These are phyloP conservation scores for Venustampulla echinocandica DNA, from an alignment of 495 filamentous ascomycete species.

Conservation along the genomic window DNA sequence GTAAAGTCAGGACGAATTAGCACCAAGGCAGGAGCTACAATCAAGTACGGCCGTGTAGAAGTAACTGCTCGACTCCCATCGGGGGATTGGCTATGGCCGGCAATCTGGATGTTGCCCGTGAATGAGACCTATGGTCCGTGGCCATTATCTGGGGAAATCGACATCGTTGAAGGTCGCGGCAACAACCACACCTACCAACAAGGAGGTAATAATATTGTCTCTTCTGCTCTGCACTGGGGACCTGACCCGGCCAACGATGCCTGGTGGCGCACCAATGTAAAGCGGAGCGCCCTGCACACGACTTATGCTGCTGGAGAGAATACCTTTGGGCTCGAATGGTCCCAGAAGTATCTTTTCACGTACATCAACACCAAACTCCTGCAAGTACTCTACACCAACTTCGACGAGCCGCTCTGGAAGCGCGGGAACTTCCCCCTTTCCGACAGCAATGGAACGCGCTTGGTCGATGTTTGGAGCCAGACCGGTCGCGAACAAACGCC, in stretches of 20 bases:
- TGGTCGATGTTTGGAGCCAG: constrained; percentile 58
- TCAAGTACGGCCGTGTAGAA: constrained; percentile 77
- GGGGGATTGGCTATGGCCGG: constrained; percentile 86
- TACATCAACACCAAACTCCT: constrained; percentile 73
- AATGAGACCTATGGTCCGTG: constrained; percentile 64
- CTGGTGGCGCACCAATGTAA: constrained; percentile 71
- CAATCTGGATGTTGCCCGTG: constrained; percentile 85
- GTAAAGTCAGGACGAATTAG: constrained; percentile 71
- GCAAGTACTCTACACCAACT: constrained; percentile 72
- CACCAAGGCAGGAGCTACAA: constrained; percentile 56
- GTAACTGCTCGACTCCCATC: constrained; percentile 64
- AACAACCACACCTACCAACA: constrained; percentile 67
- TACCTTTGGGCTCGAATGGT: constrained; percentile 78
- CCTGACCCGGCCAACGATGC: constrained; percentile 51
- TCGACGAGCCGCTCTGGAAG: constrained; percentile 61
- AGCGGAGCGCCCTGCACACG: constrained; percentile 66
- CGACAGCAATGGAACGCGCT: constrained; percentile 58
- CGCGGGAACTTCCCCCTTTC: constrained; percentile 65
- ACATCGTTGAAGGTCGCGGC: constrained; percentile 69
- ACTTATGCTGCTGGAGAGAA: constrained; percentile 61
- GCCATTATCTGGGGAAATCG: constrained; percentile 80
- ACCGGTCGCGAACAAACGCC: constrained; percentile 57
- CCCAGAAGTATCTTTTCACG: constrained; percentile 78
- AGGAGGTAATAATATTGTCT: constrained; percentile 74
- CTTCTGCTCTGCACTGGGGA: constrained; percentile 77